Evolutionary conservation across 2,329 filamentous ascomycete species (phyloP).

Genomic region (Talaromyces amestolkiae): DNA sequence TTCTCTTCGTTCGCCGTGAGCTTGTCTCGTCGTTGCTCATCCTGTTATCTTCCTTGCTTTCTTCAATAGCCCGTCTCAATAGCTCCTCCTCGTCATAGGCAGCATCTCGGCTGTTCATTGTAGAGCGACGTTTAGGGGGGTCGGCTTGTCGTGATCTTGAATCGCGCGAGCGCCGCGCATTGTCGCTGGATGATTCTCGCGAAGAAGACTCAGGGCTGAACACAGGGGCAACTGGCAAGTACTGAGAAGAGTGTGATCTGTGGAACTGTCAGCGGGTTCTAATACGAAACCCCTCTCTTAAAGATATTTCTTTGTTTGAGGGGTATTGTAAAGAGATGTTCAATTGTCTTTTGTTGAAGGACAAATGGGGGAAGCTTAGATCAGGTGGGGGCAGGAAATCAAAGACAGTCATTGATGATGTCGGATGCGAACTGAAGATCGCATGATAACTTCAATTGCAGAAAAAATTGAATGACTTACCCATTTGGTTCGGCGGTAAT

Average conservation of each 20-base stretch:
- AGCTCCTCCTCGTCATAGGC: slow-evolving; percentile 95
- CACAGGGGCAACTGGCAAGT: slow-evolving; percentile 57
- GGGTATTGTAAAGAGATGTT: background rate
- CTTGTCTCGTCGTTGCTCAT: slow-evolving; percentile 51
- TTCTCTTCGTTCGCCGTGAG: slow-evolving; percentile 71
- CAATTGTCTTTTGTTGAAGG: background rate
- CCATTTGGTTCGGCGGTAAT: slow-evolving; percentile 77
- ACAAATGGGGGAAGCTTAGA: background rate
- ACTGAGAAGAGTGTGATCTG: slow-evolving; percentile 63
- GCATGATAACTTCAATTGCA: background rate
- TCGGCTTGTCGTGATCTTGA: slow-evolving; percentile 51
- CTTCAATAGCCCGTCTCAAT: slow-evolving; percentile 83
- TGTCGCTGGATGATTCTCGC: slow-evolving; percentile 43
- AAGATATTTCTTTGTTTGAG: background rate
- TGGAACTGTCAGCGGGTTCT: slow-evolving; percentile 29
- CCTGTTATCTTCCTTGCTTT: slow-evolving; percentile 79
- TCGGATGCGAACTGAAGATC: background rate
- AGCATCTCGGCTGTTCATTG: slow-evolving; percentile 94
- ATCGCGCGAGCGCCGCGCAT: slow-evolving; percentile 39
- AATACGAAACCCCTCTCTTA: background rate
- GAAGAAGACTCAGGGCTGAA: slow-evolving; percentile 46
- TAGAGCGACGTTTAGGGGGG: slow-evolving; percentile 80
- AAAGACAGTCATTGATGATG: slow-evolving; percentile 1
- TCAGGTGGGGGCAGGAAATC: slow-evolving; percentile 3
- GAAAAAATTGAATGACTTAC: slow-evolving; percentile 55